These are phyloP conservation scores for Beta corolliflora DNA, from an alignment of 179 eudicot species.

Conservation along the genomic window DNA sequence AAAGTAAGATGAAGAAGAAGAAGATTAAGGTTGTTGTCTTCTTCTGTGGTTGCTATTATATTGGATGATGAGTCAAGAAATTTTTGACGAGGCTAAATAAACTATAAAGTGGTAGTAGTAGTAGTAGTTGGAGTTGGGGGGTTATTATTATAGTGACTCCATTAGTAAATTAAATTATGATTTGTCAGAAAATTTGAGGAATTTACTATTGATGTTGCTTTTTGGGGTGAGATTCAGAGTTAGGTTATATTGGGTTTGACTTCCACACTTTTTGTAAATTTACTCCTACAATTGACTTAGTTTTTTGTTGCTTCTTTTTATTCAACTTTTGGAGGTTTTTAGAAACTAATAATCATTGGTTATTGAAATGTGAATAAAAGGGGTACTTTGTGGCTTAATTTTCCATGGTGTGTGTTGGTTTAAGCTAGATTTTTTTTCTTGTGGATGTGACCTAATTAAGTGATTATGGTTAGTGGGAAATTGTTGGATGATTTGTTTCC, in stretches of 20 bases:
- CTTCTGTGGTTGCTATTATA: neutral
- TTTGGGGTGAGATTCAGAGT: neutral
- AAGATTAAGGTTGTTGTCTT: conserved; percentile 6
- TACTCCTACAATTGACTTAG: neutral
- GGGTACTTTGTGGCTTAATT: neutral
- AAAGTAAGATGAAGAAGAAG: neutral
- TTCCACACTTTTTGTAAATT: neutral
- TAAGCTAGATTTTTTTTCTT: neutral
- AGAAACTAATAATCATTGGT: conserved; percentile 2
- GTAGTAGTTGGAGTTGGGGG: conserved; percentile 6
- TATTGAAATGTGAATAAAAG: neutral
- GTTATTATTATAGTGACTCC: neutral
- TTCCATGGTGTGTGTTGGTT: neutral
- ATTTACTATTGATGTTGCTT: neutral
- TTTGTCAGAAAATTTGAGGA: neutral
- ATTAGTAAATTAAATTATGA: neutral
- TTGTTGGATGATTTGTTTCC: neutral
- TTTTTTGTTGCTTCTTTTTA: neutral
- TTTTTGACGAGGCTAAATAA: neutral
- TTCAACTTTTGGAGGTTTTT: neutral
- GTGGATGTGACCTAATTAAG: neutral
- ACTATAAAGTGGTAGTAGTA: no score
- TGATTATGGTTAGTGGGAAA: neutral
- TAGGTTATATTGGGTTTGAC: conserved; percentile 15
- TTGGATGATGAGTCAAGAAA: neutral